Conservation (phyloP, 2,329 filamentous ascomycete genomes). For the Cercospora sesami region DNA sequence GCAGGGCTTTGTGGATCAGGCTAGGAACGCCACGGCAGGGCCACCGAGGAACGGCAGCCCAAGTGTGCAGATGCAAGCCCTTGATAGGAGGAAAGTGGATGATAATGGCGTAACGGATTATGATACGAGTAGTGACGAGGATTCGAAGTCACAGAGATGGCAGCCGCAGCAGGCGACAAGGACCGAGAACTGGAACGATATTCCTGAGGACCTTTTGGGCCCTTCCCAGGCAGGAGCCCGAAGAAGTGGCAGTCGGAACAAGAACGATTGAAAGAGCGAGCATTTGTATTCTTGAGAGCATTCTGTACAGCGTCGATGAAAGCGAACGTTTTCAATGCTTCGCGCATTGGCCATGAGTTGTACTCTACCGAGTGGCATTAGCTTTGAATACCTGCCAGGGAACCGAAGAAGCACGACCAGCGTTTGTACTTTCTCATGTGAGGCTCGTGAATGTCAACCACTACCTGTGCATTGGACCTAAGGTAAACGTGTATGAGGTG, state of each 20-base stretch:
- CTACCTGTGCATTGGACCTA: too few relatives aligned
- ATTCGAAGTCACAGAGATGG: slow-evolving; percentile 16
- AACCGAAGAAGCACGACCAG: neutral
- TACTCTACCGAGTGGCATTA: neutral
- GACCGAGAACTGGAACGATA: slow-evolving; percentile 51
- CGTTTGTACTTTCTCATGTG: too few relatives aligned
- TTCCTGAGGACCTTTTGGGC: slow-evolving; percentile 48
- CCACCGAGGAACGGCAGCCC: slow-evolving; percentile 14
- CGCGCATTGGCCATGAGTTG: neutral
- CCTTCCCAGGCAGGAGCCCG: slow-evolving; percentile 29
- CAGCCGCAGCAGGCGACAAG: slow-evolving; percentile 12
- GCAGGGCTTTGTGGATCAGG: slow-evolving; percentile 41
- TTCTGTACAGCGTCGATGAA: slow-evolving; percentile 74
- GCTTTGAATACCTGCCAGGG: neutral
- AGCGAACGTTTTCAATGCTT: neutral
- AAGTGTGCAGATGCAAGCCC: slow-evolving; percentile 45
- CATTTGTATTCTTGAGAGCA: slow-evolving; percentile 38
- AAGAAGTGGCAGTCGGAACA: slow-evolving; percentile 36
- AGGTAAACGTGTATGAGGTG: too few relatives aligned
- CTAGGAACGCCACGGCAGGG: slow-evolving; percentile 4
- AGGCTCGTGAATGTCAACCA: too few relatives aligned
- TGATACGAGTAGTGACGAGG: slow-evolving; percentile 31
- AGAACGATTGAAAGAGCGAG: slow-evolving; percentile 32
- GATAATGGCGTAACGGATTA: slow-evolving; percentile 39
- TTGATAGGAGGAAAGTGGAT: slow-evolving; percentile 37